A percentile compares a stretch with the other conserved stretches of the same genome.
Conservation (phyloP, 305 asterid species). For the Galium porrigens region DNA sequence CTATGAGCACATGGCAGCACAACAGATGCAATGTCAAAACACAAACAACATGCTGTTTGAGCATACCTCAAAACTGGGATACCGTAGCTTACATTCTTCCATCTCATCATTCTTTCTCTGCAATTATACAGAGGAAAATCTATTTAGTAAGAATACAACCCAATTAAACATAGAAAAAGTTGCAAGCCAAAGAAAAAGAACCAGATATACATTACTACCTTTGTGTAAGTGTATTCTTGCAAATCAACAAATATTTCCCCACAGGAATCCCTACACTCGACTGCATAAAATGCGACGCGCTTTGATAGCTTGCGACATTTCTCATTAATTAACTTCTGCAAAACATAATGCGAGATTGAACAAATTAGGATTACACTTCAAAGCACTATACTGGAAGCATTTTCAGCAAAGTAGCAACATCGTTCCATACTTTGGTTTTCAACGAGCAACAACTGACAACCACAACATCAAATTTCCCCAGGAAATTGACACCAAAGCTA, state of each 20-base stretch:
- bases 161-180: not conserved
- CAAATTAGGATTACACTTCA: slow-evolving; percentile 3
- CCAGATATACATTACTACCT: slow-evolving; percentile 29
- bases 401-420: not conserved
- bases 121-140: slow-evolving; percentile 12
- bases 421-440: slow-evolving; percentile 41
- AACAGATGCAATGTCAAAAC: not conserved
- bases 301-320: slow-evolving; percentile 64
- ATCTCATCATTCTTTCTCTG: slow-evolving; percentile 65
- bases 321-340: slow-evolving; percentile 65
- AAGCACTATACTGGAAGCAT: slow-evolving; percentile 2
- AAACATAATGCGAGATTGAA: slow-evolving; percentile 11
- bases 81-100: slow-evolving; percentile 45
- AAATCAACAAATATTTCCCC: slow-evolving; percentile 93
- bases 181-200: not conserved
- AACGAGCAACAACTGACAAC: slow-evolving; percentile 65
- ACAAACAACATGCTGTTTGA: not conserved
- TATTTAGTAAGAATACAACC: slow-evolving; percentile 11
- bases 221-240: slow-evolving; percentile 60
- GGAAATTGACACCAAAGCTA: slow-evolving; percentile 45
- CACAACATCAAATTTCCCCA: slow-evolving; percentile 63
- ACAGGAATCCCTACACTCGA: slow-evolving; percentile 85
- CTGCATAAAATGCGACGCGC: slow-evolving; percentile 70
- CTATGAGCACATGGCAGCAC: not conserved
- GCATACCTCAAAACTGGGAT: slow-evolving; percentile 76